Percentiles rank a stretch among this genome's conserved stretches.
phyloP scores from a whole-genome alignment of 495 filamentous ascomycete species.

The Rhizodiscina lignyota region DNA sequence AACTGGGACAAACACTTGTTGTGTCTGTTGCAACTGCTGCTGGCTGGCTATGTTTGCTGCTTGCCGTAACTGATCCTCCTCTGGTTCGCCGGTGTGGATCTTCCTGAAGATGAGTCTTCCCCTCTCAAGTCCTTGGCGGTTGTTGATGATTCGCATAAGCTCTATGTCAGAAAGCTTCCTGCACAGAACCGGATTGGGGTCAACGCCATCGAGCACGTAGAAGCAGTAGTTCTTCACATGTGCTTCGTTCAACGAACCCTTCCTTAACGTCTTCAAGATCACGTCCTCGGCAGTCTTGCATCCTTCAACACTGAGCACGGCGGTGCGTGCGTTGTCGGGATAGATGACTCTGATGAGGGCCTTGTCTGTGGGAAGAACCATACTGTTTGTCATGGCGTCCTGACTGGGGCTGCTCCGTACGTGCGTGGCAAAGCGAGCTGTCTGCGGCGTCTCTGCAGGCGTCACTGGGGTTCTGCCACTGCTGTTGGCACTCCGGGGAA shows the following conservation, averaged over 20 bases:
- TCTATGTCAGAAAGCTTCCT: constrained; percentile 69
- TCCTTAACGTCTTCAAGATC: constrained; percentile 66
- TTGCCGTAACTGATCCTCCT: constrained; percentile 58
- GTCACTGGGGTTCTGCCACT: constrained; percentile 2
- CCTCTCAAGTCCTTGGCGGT: constrained; percentile 58
- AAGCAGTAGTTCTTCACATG: constrained; percentile 30
- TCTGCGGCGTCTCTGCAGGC: constrained; percentile 22
- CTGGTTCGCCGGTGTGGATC: constrained; percentile 73
- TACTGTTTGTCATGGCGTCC: constrained; percentile 41
- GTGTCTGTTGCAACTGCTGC: constrained; percentile 50
- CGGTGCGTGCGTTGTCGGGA: constrained; percentile 67
- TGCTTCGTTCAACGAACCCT: constrained; percentile 40
- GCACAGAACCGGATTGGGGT: constrained; percentile 61
- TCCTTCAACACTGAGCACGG: constrained; percentile 73
- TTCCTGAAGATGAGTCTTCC: constrained; percentile 81
- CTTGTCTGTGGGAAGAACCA: constrained; percentile 62
- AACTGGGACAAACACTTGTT: constrained; percentile 44
- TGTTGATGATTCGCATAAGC: constrained; percentile 67
- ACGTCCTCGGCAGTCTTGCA: constrained; percentile 86
- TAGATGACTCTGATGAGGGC: constrained; percentile 80
- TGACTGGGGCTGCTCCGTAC: constrained; percentile 52
- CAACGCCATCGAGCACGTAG: constrained; percentile 53
- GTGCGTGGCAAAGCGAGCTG: constrained; percentile 27
- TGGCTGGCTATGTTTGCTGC: constrained; percentile 73
- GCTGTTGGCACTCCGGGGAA: constrained; percentile 1